Evolutionary conservation across 345 rosid genomes (phyloP), one percentile per base, ranked within the genome.

Genomic region (Triadica sebifera): DNA sequence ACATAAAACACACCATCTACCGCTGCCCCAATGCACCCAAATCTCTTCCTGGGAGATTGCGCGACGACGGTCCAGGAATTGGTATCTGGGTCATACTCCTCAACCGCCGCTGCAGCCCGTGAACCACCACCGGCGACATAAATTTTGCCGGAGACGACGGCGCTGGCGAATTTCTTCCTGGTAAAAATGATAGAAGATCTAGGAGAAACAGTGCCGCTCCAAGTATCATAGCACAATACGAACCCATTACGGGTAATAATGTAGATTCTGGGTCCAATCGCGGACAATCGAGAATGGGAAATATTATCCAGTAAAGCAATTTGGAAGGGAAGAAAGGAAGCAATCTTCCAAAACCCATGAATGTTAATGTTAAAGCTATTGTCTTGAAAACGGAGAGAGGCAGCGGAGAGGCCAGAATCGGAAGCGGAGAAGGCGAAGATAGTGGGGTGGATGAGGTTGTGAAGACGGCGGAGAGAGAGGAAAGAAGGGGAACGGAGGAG

Each of bases 11-110:
- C 87, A 8, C 95, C 97, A 62, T 92, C 93, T 10, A 77, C 88
- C 1, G 91, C 85, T 0, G 94, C 96, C 15, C 96, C 98, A 38
- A 88, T 81, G 81, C 98, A 94, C 4, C 98, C 98, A 76, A 84
- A 94, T 17, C 97, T 78, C 75, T 85, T 81, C 76, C 92, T 79
- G 0, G 89, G 86, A 15, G 90, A 86, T 53, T 85, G 88, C 3
- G 86, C 63, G 8, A 87, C 92, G 19, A 89, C 87, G 57, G 79
- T 77, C 98, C 98, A 94, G 0, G 81, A 80, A 47, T 94, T 89
- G 0, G 10, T 52, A 12, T 74, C 87, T 1, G 98, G 94, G 68
- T 90, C 94, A 86, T 90, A 94, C 79, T 92, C 98, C 77, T 94
- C 98, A 8, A 92, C 89, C 1, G 90, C 86, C 16, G 87, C 71